These are phyloP conservation scores for Xylaria sp. DNA, from an alignment of 2,329 filamentous ascomycete species.

Conservation along the genomic window DNA sequence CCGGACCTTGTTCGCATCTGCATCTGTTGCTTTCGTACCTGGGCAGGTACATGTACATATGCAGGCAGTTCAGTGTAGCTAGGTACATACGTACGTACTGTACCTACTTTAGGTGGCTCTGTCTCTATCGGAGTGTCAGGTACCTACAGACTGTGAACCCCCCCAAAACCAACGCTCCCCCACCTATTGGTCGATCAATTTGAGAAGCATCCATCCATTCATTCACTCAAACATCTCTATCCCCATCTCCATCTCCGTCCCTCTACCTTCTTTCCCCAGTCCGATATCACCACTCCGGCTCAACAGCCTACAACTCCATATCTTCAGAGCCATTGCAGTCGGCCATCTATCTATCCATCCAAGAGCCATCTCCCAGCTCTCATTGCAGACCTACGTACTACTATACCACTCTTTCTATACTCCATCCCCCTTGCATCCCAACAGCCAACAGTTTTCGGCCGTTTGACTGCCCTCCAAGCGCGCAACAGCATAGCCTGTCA, in stretches of 20 bases:
- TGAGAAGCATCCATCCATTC: slow-evolving; percentile 28
- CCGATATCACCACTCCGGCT: slow-evolving; percentile 34
- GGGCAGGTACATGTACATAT: not conserved
- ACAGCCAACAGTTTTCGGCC: slow-evolving; percentile 14
- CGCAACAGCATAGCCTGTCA: slow-evolving; percentile 19
- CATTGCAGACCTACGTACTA: slow-evolving; percentile 19
- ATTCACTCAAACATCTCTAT: slow-evolving; percentile 36
- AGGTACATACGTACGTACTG: not conserved
- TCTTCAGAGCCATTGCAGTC: slow-evolving; percentile 12
- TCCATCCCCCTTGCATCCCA: slow-evolving; percentile 25
- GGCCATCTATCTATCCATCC: slow-evolving; percentile 5
- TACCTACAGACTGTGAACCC: slow-evolving; percentile 1
- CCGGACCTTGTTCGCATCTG: slow-evolving; percentile 2
- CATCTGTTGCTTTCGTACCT: slow-evolving; percentile 6
- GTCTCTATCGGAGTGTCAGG: not conserved
- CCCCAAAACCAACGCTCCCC: slow-evolving; percentile 7
- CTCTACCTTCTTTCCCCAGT: slow-evolving; percentile 26
- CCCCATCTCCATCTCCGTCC: slow-evolving; percentile 39
- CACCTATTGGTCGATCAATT: slow-evolving; percentile 28
- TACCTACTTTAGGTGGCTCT: not conserved
- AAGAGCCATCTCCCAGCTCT: slow-evolving; percentile 17
- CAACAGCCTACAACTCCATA: slow-evolving; percentile 27
- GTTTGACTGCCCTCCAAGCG: slow-evolving; percentile 16
- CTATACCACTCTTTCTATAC: slow-evolving; percentile 19
- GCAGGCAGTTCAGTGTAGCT: not conserved